Evolutionary conservation across 768 basidiomycete species (phyloP), one percentile per base, ranked within the genome.

Genomic region (Trametes maxima): DNA sequence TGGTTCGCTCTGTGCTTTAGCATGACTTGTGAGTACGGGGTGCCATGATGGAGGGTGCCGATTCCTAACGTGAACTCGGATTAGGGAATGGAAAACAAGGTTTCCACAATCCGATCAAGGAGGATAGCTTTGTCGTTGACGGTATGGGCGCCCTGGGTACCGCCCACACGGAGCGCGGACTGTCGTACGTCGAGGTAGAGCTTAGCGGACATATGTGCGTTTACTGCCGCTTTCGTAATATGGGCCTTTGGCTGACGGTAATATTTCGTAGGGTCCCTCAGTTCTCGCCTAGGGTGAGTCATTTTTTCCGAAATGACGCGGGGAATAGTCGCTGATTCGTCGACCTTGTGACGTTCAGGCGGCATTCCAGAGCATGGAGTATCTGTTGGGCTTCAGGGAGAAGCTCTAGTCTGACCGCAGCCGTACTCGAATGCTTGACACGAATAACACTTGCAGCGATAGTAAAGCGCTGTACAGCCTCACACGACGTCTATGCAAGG

Each of bases 161-260:
- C 1, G 75, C 81, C 57, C 88, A 90, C 59, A 74, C 78, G 12
- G 90, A 92, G 67, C 83, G 89, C 39, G 83, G 84, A 13, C 70
- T 90, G 64, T 84, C 88, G 0, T 90, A 85, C 63, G 75, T 80
- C 35, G 89, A 92, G 67, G 82, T 92, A 24, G 77, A 65, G 21
- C 79, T 89, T 6, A 85, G 84, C 64, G 90, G 89, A 13, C 89
- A 92, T 62, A 90, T 90, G 89, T 86, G 67, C 62, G 80, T 61
- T 75, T 28, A 36, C 24, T 8, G 14, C 33, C 36, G 21, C 14
- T 5, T 43, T 22, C n/a, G 6, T 28, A 33, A 19, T 19, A 21
- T 6, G 5, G 36, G 17, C 6, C 2, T 3, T 22, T 45, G 28
- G n/a, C 21, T 14, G 33, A 37, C 1, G 1, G 6, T 36, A 17